These are phyloP conservation scores for Aspergillus bridgeri DNA, from an alignment of 495 filamentous ascomycete genomes.

Conservation along the genomic window DNA sequence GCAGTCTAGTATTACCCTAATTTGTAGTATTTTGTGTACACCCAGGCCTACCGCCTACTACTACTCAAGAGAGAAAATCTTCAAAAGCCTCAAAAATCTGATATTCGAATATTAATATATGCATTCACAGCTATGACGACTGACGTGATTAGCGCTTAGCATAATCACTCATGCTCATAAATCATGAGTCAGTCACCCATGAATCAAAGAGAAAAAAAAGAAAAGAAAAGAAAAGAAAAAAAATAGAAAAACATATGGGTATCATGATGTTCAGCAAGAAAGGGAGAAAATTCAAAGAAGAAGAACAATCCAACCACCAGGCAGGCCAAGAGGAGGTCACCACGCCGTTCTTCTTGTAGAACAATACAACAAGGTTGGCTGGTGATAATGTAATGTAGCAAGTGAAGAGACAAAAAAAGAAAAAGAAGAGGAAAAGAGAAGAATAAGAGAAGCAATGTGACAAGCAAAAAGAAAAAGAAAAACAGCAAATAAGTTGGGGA, in stretches of 20 bases:
- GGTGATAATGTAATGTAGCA: no score
- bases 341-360: neutral
- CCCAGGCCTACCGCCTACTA: no score
- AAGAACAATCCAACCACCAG: neutral
- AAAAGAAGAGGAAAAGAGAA: neutral
- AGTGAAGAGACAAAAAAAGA: neutral
- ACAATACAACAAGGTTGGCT: neutral
- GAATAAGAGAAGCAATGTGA: conserved; percentile 4
- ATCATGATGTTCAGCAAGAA: conserved; percentile 17
- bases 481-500: conserved; percentile 5
- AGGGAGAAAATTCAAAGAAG: conserved; percentile 6
- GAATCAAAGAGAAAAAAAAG: conserved; percentile 17
- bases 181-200: neutral
- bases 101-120: neutral
- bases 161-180: neutral
- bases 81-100: neutral
- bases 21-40: no score
- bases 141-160: neutral
- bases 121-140: neutral
- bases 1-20: no score
- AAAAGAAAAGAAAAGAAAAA: conserved; percentile 19
- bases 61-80: neutral
- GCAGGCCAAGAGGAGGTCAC: no score
- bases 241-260: conserved; percentile 24
- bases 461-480: conserved; percentile 9